Evolutionary conservation across 2,329 filamentous ascomycete genomes (phyloP), one percentile per base, ranked within the genome.

Genomic region (Aspergillus sp.): DNA sequence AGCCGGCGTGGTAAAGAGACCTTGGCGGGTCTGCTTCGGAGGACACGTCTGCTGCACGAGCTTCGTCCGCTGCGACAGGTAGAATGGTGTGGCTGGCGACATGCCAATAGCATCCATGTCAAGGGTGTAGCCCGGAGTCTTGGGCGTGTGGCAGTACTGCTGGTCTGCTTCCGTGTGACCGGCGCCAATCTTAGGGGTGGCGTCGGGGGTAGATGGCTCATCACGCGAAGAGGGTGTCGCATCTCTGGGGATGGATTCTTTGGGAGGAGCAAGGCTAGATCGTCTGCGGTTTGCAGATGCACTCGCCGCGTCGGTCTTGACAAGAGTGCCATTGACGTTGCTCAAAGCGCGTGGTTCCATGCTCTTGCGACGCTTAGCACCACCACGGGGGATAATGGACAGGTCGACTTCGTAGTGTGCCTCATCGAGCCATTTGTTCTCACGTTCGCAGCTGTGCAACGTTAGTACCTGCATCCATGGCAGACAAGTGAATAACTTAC

Each of bases 351-450:
- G 86, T 11, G 90, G 90, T 73, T 92, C 90, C 89, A 94, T 93
- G 67, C 87, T 91, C 81, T 92, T 92, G 56, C 90, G 85, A 54
- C 90, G 86, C 57, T 89, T 87, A 53, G 84, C 84, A 8, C 89
- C 88, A 17, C 89, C 89, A 2, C 90, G 88, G 17, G 90, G 88
- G 36, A 90, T 77, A 47, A 87, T 78, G 2, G 83, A 81, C 30
- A 86, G 86, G 73, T 92, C 88, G 48, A 93, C 85, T 49, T 83
- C 81, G 73, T 92, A 94, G 0, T 85, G 80, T 0, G 80, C 77
- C 72, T 95, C 90, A 30, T 92, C 88, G 2, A 93, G 80, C 90
- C 90, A 93, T 72, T 86, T 80, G 64, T 90, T 90, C 70, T 90
- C 86, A 13, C 88, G 83, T 73, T 94, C 90, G 68, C 90, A 94